Percentiles rank a stretch among this genome's conserved stretches.
These are phyloP conservation scores for Cystobasidiopsis lactophilus DNA, from an alignment of 768 basidiomycete genomes.

Conservation along the genomic window DNA sequence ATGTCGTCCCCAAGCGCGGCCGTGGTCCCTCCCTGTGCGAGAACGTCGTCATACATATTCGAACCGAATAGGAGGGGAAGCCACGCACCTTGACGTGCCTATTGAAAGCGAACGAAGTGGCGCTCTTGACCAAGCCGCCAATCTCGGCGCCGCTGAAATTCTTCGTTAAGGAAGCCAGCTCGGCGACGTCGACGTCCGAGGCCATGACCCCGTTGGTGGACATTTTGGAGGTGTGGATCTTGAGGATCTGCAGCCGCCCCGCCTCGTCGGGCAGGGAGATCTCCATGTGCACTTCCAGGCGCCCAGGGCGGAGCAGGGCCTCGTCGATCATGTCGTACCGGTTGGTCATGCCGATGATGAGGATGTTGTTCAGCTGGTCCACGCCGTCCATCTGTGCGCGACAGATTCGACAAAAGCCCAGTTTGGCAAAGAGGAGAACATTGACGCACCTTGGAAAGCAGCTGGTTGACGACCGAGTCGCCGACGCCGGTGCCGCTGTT, in stretches of 20 bases:
- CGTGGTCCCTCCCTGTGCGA: constrained; percentile 56
- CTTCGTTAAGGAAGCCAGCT: constrained; percentile 67
- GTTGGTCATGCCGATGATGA: constrained; percentile 99
- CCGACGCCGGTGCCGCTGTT: constrained; percentile 85
- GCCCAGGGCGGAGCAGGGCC: constrained; percentile 84
- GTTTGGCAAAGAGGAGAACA: not conserved
- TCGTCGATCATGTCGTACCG: constrained; percentile 97
- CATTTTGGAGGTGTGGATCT: constrained; percentile 91
- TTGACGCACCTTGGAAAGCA: constrained; percentile 75
- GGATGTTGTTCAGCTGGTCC: constrained; percentile 93
- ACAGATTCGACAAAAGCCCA: not conserved
- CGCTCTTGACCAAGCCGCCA: constrained; percentile 85
- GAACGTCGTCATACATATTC: not conserved
- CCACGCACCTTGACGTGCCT: constrained; percentile 62
- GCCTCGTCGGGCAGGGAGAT: constrained; percentile 88
- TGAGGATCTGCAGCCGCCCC: constrained; percentile 79
- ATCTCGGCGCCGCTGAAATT: constrained; percentile 98
- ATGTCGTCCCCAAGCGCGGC: constrained; percentile 92
- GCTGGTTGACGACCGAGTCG: constrained; percentile 96
- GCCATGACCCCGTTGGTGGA: constrained; percentile 76
- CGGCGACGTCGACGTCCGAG: constrained; percentile 51
- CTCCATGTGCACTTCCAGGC: constrained; percentile 98
- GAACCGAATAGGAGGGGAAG: not conserved
- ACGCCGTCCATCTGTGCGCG: constrained; percentile 86
- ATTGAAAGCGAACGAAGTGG: constrained; percentile 93